Conservation (phyloP, 2,329 filamentous ascomycete genomes). For the Fusarium sp. region DNA sequence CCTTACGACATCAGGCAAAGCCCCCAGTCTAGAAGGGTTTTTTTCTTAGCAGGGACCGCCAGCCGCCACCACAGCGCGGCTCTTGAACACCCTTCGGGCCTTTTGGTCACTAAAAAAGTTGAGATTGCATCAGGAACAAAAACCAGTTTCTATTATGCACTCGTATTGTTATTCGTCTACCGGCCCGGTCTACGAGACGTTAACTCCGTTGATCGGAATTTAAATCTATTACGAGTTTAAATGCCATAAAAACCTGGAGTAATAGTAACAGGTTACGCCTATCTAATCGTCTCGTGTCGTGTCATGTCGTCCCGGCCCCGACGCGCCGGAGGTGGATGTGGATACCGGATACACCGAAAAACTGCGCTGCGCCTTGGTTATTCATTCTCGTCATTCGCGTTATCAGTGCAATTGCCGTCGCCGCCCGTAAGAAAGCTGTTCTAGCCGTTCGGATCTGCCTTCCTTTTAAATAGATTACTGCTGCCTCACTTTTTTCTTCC, state of each 20-base stretch:
- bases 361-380: constrained; percentile 12
- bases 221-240: constrained; percentile 23
- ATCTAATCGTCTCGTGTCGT: constrained; percentile 15
- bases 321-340: constrained; percentile 32
- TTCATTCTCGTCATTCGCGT: not conserved
- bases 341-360: constrained; percentile 30
- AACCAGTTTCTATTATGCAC: constrained; percentile 1
- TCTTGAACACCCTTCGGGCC: constrained; percentile 27
- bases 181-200: constrained; percentile 1
- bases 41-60: constrained; percentile 9
- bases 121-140: constrained; percentile 1
- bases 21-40: constrained; percentile 13
- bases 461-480: constrained; percentile 14
- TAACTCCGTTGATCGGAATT: constrained; percentile 13
- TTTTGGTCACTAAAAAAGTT: constrained; percentile 16
- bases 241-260: constrained; percentile 32
- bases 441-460: constrained; percentile 21
- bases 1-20: constrained; percentile 22
- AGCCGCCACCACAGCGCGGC: constrained; percentile 29
- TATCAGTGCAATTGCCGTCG: not conserved
- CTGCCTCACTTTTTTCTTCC: not conserved
- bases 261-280: not conserved
- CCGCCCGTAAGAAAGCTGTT: constrained; percentile 33
- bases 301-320: not conserved
- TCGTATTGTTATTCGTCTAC: not conserved